Evolutionary conservation across 1,284 basidiomycete species (phyloP).

Genomic region (Mycosarcoma maydis): DNA sequence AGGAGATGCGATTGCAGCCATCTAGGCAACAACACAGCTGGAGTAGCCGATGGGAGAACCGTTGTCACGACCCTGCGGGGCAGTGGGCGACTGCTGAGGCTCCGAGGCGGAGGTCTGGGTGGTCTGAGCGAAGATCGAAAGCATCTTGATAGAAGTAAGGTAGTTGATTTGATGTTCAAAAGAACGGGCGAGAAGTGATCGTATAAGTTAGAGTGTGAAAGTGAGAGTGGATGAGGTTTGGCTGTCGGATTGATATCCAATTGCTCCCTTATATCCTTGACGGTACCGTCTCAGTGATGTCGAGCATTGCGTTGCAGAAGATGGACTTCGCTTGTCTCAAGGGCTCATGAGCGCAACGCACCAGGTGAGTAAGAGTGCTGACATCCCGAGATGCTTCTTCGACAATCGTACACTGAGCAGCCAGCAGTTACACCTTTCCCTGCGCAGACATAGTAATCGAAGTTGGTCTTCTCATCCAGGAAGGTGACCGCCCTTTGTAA

Average conservation of each 20-base stretch:
- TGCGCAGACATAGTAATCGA: too few relatives aligned
- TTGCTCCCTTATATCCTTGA: conserved; percentile 10
- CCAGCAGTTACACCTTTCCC: too few relatives aligned
- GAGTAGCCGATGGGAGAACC: conserved; percentile 22
- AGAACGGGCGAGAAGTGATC: conserved; percentile 4
- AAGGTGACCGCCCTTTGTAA: too few relatives aligned
- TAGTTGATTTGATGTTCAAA: conserved; percentile 11
- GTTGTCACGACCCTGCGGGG: conserved; percentile 4
- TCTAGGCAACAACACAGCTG: conserved; percentile 24
- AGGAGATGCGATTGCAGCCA: too few relatives aligned
- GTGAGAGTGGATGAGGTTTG: conserved; percentile 16
- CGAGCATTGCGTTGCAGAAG: background rate
- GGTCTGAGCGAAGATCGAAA: conserved; percentile 35
- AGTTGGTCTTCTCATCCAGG: too few relatives aligned
- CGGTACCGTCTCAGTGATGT: background rate
- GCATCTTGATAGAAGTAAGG: conserved; percentile 15
- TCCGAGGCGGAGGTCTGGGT: conserved; percentile 28
- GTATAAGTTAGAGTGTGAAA: conserved; percentile 1
- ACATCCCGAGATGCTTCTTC: background rate
- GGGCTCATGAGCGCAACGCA: background rate
- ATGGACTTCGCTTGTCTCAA: background rate
- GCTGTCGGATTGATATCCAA: background rate
- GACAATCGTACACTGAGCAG: too few relatives aligned
- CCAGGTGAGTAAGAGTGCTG: background rate
- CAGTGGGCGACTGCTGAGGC: conserved; percentile 13